Evolutionary conservation across 306 rosid genomes (phyloP).

Genomic region (Fragaria nilgerrensis): DNA sequence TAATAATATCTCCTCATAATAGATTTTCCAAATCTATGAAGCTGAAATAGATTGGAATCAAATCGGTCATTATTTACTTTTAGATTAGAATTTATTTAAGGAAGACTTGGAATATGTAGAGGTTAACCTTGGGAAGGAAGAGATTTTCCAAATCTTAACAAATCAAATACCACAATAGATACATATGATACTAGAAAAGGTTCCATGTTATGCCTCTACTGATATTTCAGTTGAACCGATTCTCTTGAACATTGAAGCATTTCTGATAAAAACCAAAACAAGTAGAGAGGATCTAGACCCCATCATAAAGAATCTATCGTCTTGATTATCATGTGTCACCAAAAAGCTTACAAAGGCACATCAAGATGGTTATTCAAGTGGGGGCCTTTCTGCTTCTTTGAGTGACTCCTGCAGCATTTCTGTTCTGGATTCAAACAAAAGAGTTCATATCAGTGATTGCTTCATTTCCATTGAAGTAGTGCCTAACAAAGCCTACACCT

Average conservation of each 20-base stretch:
- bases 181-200: neutral
- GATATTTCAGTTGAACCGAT: neutral
- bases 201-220: neutral
- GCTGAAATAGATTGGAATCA: neutral
- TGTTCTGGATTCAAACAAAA: neutral
- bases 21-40: no score
- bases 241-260: neutral
- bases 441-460: neutral
- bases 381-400: conserved; percentile 1
- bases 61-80: no score
- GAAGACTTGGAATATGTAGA: neutral
- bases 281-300: neutral
- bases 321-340: neutral
- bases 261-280: neutral
- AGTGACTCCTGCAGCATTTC: neutral
- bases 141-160: neutral
- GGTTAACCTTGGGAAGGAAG: neutral
- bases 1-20: neutral
- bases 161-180: neutral
- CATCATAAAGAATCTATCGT: neutral
- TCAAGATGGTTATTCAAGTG: neutral
- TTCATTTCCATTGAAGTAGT: neutral
- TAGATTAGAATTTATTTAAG: no score
- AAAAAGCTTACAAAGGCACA: conserved; percentile 4
- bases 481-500: neutral